Conservation (phyloP, 495 filamentous ascomycete genomes). For the Parathielavia hyrcaniae region DNA sequence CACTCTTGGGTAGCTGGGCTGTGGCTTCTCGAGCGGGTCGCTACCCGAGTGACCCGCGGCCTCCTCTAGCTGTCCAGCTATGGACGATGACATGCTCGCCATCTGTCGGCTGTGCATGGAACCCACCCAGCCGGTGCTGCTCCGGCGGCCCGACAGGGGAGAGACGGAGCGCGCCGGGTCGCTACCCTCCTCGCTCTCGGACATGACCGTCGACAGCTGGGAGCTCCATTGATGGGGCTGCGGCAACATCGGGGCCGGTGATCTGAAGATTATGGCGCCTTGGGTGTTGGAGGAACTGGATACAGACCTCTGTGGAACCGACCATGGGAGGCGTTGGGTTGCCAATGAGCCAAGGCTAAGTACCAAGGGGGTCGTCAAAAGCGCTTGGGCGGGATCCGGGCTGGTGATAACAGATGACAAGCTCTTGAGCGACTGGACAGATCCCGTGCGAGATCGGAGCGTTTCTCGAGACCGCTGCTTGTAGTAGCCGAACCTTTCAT, state of each 20-base stretch:
- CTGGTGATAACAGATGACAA: slow-evolving; percentile 42
- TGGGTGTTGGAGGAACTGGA: slow-evolving; percentile 24
- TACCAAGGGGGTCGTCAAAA: slow-evolving; percentile 29
- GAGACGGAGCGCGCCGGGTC: slow-evolving; percentile 42
- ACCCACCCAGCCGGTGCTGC: slow-evolving; percentile 36
- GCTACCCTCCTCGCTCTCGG: slow-evolving; percentile 52
- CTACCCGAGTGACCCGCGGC: slow-evolving; percentile 26
- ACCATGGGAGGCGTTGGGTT: slow-evolving; percentile 28
- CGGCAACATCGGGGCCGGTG: slow-evolving; percentile 32
- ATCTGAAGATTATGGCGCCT: slow-evolving; percentile 14
- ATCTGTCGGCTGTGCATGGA: slow-evolving; percentile 45
- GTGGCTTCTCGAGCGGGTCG: slow-evolving; percentile 39
- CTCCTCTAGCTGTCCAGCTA: slow-evolving; percentile 36
- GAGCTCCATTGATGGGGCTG: slow-evolving; percentile 60
- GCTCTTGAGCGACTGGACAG: slow-evolving; percentile 42
- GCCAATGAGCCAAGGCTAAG: slow-evolving; percentile 23
- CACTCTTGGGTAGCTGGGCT: slow-evolving; percentile 33
- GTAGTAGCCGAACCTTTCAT: slow-evolving; percentile 44
- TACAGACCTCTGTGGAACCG: slow-evolving; percentile 13
- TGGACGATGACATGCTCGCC: slow-evolving; percentile 49
- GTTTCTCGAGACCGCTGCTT: slow-evolving; percentile 45
- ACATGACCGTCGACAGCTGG: slow-evolving; percentile 67
- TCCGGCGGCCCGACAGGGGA: slow-evolving; percentile 34
- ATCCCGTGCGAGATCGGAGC: slow-evolving; percentile 42
- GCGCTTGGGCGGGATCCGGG: slow-evolving; percentile 38